These are phyloP conservation scores for Diaporthe capsici DNA, from an alignment of 2,329 filamentous ascomycete species.

Conservation along the genomic window DNA sequence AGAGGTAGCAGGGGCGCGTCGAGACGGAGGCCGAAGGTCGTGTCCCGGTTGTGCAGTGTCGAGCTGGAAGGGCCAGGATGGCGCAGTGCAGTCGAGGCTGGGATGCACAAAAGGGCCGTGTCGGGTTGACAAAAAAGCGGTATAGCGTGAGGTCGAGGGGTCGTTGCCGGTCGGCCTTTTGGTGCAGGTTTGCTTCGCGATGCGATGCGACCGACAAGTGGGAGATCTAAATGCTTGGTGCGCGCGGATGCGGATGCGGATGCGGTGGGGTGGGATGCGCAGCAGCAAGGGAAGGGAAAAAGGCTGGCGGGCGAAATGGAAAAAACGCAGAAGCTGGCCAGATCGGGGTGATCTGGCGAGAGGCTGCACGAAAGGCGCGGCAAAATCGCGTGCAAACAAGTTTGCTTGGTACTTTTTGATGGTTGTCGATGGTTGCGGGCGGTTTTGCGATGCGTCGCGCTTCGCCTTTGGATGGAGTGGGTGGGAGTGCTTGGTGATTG, in stretches of 20 bases:
- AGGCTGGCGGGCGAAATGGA: constrained; percentile 44
- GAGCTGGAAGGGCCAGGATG: constrained; percentile 8
- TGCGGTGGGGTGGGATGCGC: constrained; percentile 39
- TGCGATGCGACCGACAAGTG: constrained; percentile 33
- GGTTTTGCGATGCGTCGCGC: constrained; percentile 71
- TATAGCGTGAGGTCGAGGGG: constrained; percentile 21
- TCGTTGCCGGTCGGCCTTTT: constrained; percentile 14
- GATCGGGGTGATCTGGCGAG: constrained; percentile 56
- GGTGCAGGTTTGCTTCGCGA: constrained; percentile 37
- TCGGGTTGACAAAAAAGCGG: constrained; percentile 21
- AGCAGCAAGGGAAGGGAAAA: constrained; percentile 35
- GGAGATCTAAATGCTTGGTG: neutral
- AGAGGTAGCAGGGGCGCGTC: constrained; percentile 37
- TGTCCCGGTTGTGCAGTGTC: constrained; percentile 32
- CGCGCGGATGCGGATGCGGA: constrained; percentile 29
- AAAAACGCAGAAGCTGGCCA: constrained; percentile 58
- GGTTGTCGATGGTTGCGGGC: constrained; percentile 71
- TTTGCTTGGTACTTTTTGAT: constrained; percentile 68
- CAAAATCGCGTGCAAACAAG: constrained; percentile 69
- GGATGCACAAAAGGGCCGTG: constrained; percentile 29
- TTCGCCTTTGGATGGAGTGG: constrained; percentile 58
- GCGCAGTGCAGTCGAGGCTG: constrained; percentile 17
- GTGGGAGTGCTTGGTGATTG: constrained; percentile 45
- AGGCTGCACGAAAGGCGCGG: constrained; percentile 60
- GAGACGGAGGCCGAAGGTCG: constrained; percentile 26